These are phyloP conservation scores for Acanthamoeba healyi DNA, from an alignment of 208 protist species.

Conservation along the genomic window DNA sequence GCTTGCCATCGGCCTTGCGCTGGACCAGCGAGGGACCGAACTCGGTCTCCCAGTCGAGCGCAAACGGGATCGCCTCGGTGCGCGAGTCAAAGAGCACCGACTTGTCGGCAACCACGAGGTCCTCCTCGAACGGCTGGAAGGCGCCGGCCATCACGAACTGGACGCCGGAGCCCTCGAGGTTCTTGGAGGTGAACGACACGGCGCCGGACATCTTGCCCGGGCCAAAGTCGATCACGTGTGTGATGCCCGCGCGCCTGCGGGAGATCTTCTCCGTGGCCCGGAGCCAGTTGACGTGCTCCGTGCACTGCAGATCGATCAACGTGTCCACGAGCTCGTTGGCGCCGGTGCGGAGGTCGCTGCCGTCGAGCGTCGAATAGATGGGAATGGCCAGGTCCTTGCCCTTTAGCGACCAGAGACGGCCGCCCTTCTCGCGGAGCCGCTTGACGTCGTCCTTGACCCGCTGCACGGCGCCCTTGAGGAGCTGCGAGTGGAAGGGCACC, in stretches of 20 bases:
- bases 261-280: constrained; percentile 74
- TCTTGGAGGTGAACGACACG: constrained; percentile 78
- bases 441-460: constrained; percentile 77
- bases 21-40: constrained; percentile 83
- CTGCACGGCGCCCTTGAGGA: constrained; percentile 71
- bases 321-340: not conserved
- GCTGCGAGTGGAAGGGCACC: constrained; percentile 88
- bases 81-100: constrained; percentile 77
- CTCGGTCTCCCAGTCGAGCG: constrained; percentile 76
- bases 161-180: constrained; percentile 84
- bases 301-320: constrained; percentile 44
- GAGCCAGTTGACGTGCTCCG: constrained; percentile 73
- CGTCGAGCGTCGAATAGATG: constrained; percentile 84
- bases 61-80: constrained; percentile 68
- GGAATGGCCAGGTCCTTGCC: constrained; percentile 82
- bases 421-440: constrained; percentile 57
- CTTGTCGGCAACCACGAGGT: constrained; percentile 78
- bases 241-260: constrained; percentile 73
- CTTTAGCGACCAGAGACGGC: constrained; percentile 55
- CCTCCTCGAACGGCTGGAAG: constrained; percentile 77
- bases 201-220: constrained; percentile 84
- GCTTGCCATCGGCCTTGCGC: constrained; percentile 62
- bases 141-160: constrained; percentile 76
- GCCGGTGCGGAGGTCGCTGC: constrained; percentile 72
- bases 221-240: constrained; percentile 90